A percentile compares a stretch with the other conserved stretches of the same genome.
phyloP scores from a whole-genome alignment of 768 basidiomycete genomes.

The Gymnopilus junonius region DNA sequence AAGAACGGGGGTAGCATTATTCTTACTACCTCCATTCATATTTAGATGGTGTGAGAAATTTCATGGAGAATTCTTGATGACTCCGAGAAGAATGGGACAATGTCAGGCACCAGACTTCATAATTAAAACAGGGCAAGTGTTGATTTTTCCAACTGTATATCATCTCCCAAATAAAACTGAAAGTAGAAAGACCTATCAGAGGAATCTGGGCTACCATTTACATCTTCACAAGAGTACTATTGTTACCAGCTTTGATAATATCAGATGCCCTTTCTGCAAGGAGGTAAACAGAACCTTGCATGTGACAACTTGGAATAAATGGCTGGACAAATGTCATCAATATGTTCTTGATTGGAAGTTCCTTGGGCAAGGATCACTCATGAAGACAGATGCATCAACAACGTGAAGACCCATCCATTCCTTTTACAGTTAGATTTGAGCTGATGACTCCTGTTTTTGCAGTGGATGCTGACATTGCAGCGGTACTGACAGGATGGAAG shows the following conservation, averaged over 20 bases:
- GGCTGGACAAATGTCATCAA: slow-evolving; percentile 17
- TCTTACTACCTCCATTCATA: neutral
- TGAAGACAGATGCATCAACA: slow-evolving; percentile 32
- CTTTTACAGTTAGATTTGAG: slow-evolving; percentile 35
- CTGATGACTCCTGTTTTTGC: slow-evolving; percentile 33
- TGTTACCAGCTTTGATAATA: slow-evolving; percentile 24
- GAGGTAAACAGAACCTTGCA: slow-evolving; percentile 36
- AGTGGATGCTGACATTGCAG: slow-evolving; percentile 27
- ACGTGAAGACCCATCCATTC: slow-evolving; percentile 32
- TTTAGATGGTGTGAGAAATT: neutral
- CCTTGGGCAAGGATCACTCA: slow-evolving; percentile 22
- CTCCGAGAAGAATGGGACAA: too few species aligned
- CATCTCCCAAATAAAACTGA: too few species aligned
- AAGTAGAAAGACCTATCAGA: neutral
- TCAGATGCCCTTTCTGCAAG: slow-evolving; percentile 38
- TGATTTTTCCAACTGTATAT: too few species aligned
- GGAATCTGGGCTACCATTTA: neutral
- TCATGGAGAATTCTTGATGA: neutral
- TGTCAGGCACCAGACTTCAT: too few species aligned
- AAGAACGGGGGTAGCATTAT: neutral
- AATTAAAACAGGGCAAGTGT: too few species aligned
- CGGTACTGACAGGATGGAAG: slow-evolving; percentile 34
- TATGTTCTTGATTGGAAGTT: neutral
- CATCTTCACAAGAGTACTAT: neutral
- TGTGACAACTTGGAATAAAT: slow-evolving; percentile 31